phyloP scores from a whole-genome alignment of 441 rosid species.

The Adansonia madagascariensis region DNA sequence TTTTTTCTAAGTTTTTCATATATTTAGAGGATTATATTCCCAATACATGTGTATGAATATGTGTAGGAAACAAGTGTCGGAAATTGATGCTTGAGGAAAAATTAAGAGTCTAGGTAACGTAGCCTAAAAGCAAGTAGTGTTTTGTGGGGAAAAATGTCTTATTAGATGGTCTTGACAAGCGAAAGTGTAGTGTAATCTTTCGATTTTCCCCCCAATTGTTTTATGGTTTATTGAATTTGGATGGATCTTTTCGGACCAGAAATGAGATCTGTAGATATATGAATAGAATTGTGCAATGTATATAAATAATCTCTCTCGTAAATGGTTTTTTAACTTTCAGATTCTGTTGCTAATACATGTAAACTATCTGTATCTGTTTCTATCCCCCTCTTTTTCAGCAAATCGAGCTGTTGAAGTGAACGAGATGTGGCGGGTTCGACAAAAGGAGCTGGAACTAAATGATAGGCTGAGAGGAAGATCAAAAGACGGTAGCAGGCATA shows the following conservation, averaged over 20 bases:
- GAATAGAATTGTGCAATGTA: not conserved
- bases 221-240: too few relatives aligned
- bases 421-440: slow-evolving; percentile 89
- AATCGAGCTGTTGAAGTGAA: slow-evolving; percentile 84
- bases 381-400: slow-evolving; percentile 42
- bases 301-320: not conserved
- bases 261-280: not conserved
- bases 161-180: too few relatives aligned
- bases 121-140: too few relatives aligned
- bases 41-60: too few relatives aligned
- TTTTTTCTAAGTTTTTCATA: too few relatives aligned
- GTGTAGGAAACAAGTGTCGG: too few relatives aligned
- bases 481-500: slow-evolving; percentile 42
- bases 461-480: slow-evolving; percentile 54
- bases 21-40: too few relatives aligned
- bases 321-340: not conserved
- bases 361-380: not conserved
- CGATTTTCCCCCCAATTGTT: too few relatives aligned
- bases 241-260: not conserved
- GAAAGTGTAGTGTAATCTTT: too few relatives aligned
- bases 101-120: too few relatives aligned
- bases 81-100: too few relatives aligned
- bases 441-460: slow-evolving; percentile 67
- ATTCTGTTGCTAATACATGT: not conserved
- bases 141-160: too few relatives aligned